Percentiles rank a stretch among this genome's conserved stretches.
These are phyloP conservation scores for Ceratocystis harringtonii DNA, from an alignment of 2,329 filamentous ascomycete species.

Conservation along the genomic window DNA sequence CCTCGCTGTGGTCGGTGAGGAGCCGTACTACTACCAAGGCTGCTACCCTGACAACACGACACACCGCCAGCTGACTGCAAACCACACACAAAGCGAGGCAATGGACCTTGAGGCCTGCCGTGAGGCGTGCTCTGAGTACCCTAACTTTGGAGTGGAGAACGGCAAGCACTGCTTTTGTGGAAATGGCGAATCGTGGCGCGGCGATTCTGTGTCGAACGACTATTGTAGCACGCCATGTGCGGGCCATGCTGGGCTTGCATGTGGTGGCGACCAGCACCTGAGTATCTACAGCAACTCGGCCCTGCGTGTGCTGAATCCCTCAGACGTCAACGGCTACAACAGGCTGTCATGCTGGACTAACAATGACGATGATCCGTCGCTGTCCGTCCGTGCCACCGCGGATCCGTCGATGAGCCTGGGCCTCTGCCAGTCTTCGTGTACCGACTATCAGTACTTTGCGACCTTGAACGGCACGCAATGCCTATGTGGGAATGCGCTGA, in stretches of 20 bases:
- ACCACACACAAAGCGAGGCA: not conserved
- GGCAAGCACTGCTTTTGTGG: conserved; percentile 8
- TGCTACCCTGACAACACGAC: conserved; percentile 1
- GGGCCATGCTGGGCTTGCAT: conserved; percentile 1
- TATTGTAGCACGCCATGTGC: conserved; percentile 10
- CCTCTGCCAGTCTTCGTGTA: not conserved
- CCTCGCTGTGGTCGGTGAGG: not conserved
- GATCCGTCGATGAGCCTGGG: conserved; percentile 8
- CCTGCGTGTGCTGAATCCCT: conserved; percentile 5
- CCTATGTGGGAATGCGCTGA: conserved; percentile 7
- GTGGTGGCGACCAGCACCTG: conserved; percentile 7
- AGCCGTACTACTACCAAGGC: conserved; percentile 13
- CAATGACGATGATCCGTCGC: not conserved
- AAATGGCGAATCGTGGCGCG: conserved; percentile 4
- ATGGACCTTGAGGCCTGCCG: conserved; percentile 11
- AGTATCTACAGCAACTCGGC: conserved; percentile 10
- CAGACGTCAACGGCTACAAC: conserved; percentile 10
- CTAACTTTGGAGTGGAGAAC: conserved; percentile 11
- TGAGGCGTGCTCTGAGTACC: conserved; percentile 1
- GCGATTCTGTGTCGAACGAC: conserved; percentile 7
- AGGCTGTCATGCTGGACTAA: conserved; percentile 14
- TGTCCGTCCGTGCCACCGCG: not conserved
- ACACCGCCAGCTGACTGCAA: not conserved
- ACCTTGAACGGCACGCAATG: conserved; percentile 2
- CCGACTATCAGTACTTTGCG: conserved; percentile 13